Base-by-base conservation (phyloP, 1,284 basidiomycete species). In the Porogramme epimiltina region DNA sequence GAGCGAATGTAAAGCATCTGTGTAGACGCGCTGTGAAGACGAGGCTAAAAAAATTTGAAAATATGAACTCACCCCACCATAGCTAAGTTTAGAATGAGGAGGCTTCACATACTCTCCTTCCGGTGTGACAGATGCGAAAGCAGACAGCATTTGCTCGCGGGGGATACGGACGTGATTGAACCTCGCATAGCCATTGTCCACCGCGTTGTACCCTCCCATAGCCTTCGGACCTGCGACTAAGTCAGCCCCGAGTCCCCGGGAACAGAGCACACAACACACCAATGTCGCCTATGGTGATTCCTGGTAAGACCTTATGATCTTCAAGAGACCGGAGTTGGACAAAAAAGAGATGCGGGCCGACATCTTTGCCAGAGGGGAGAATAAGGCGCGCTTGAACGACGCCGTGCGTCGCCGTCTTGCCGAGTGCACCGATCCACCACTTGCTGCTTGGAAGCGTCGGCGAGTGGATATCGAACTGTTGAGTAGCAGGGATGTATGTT, bases 381-480 rank as follows among this genome's bases (percentile, higher is more conserved):
- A 91, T 80, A 11, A 93, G 72, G 55, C 87, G 83, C 1, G 91
- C 90, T 62, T 92, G 89, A 0, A 93, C 82, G 16, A 90, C 80
- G 10, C 87, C 89, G 66, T 92, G 89, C 0, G 89, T 92, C 0
- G 88, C 81, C 0, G 85, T 85, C 67, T 84, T 82, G 1, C 86
- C 90, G 8, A 89, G 70, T 0, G 74, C 84, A 13, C 85, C 91
- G 53, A 89, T 80, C 91, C 91, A 93, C 90, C 91, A 93, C 66
- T 93, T 93, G 49, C 78, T 83, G 47, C 86, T 86, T 2, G 88
- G 89, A 41, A 91, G 63, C 0, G 85, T 87, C 0, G 91, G 90
- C 0, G 87, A 88, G 66, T 91, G 77, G 31, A 93, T 81, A 48
- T 89, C 82, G 59, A 93, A 93, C 62, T 89, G 83, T 52, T 81